Percentiles rank a stretch among this genome's conserved stretches.
Evolutionary conservation across 495 filamentous ascomycete species (phyloP).

Genomic region (Cercophora scortea): DNA sequence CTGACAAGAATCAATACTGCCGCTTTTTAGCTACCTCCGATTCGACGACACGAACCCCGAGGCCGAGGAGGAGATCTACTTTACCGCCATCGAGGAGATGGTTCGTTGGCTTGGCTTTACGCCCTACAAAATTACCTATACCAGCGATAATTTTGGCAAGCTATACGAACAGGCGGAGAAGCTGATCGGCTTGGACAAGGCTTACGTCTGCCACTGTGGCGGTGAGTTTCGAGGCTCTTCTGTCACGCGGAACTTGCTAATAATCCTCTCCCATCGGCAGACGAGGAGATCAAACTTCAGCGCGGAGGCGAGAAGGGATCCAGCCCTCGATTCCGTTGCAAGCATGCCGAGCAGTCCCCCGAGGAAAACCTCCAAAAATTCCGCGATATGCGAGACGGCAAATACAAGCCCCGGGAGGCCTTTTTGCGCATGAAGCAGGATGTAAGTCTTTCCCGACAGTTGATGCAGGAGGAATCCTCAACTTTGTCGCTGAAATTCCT

Average conservation of each 20-base stretch:
- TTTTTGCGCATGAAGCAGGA: constrained; percentile 90
- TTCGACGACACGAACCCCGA: constrained; percentile 85
- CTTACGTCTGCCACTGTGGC: constrained; percentile 57
- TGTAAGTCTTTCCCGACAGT: neutral
- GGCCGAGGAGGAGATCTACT: constrained; percentile 72
- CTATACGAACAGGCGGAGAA: constrained; percentile 87
- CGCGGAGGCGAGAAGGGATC: constrained; percentile 66
- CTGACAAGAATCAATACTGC: no score
- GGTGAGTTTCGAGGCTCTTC: constrained; percentile 3
- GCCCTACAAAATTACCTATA: constrained; percentile 70
- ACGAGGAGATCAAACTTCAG: constrained; percentile 74
- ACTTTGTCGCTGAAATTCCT: neutral
- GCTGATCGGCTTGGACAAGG: constrained; percentile 65
- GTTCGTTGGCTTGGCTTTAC: constrained; percentile 78
- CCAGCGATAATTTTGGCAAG: constrained; percentile 72
- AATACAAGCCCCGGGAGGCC: constrained; percentile 80
- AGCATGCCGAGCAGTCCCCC: constrained; percentile 63
- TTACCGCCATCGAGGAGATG: constrained; percentile 69
- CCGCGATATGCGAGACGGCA: constrained; percentile 82
- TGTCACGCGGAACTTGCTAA: neutral
- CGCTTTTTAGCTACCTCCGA: constrained; percentile 43
- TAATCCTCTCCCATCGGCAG: constrained; percentile 2
- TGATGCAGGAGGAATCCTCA: neutral
- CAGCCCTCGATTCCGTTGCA: constrained; percentile 65
- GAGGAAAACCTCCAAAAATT: constrained; percentile 79